Base-by-base conservation (phyloP, 2,329 filamentous ascomycete species). In the Tolypocladium paradoxum region DNA sequence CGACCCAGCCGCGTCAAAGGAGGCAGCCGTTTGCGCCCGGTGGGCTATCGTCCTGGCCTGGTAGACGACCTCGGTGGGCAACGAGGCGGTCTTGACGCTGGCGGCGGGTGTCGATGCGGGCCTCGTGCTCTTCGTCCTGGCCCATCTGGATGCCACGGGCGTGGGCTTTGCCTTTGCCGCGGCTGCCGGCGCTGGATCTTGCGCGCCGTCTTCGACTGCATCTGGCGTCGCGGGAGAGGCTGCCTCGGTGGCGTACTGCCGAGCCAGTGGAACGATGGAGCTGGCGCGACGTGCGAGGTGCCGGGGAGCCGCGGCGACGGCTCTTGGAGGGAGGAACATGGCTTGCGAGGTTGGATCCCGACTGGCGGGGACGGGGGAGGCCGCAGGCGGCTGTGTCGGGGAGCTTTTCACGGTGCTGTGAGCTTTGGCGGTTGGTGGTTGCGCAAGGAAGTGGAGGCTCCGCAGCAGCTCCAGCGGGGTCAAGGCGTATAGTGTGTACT, bases 321-420 rank as follows among this genome's bases (percentile, higher is more conserved):
- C 48, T 54, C 61, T 55, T 16, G 61, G 62, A 33, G 61, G 55
- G 53, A 59, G 49, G 43, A 66, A 58, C 67, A 70, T 70, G 53
- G 54, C 48, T 43, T 16, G 20, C 18, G 9, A 14, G 27, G 16
- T 20, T 20, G 9, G 11, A 33, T 12, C 18, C 16, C 27, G 8
- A 18, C 43, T 20, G 18, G 5, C 24, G 6, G 24, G 29, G 11
- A 33, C 18, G 43, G 18, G 43, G 2, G 27, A 31, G 43, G 12
- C 18, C 9, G 27, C n/a, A 18, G 18, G 9, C 36, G 16, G 18
- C 12, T 31, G 18, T 3, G 43, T 20, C 24, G 20, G 38, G 43
- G 18, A 31, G 43, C 43, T 16, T 31, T 33, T 47, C 27, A 12
- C 18, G 27, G 18, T n/a, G 27, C 43, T n/a, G 43, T 31, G 43